Conservation (phyloP, 495 filamentous ascomycete species). For the Apodospora peruviana region DNA sequence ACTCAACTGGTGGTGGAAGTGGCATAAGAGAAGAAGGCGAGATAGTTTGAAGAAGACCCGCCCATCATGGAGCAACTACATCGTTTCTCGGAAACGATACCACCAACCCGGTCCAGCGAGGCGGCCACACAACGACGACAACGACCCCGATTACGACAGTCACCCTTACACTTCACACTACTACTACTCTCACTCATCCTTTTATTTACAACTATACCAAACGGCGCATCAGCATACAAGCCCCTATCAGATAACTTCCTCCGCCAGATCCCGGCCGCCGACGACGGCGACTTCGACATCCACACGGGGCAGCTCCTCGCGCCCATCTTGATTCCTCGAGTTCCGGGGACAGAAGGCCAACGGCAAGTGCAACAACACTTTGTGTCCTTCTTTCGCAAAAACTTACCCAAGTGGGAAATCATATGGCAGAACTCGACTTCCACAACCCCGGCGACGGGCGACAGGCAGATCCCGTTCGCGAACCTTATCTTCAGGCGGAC, state of each 20-base stretch:
- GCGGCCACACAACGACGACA: no score
- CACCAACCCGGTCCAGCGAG: no score
- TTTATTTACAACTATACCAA: no score
- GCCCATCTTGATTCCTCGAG: conserved; percentile 76
- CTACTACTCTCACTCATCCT: no score
- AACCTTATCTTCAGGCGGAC: conserved; percentile 79
- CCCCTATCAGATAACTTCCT: conserved; percentile 68
- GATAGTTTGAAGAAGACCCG: no score
- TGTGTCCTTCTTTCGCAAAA: conserved; percentile 61
- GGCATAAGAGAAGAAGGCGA: no score
- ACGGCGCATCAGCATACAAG: conserved; percentile 53
- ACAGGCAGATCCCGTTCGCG: conserved; percentile 65
- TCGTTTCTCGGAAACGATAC: no score
- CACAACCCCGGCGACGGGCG: conserved; percentile 61
- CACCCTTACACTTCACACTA: no score
- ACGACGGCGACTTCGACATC: conserved; percentile 68
- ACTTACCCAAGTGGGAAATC: conserved; percentile 71
- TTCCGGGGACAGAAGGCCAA: conserved; percentile 73
- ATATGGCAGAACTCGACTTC: conserved; percentile 78
- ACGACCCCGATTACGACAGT: no score
- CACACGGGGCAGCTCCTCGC: conserved; percentile 59
- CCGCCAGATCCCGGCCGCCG: conserved; percentile 49
- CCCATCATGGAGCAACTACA: no score
- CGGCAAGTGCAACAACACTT: conserved; percentile 68
- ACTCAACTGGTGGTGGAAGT: no score